Evolutionary conservation across 2,329 filamentous ascomycete genomes (phyloP).

Genomic region (Cytospora paraplurivora): DNA sequence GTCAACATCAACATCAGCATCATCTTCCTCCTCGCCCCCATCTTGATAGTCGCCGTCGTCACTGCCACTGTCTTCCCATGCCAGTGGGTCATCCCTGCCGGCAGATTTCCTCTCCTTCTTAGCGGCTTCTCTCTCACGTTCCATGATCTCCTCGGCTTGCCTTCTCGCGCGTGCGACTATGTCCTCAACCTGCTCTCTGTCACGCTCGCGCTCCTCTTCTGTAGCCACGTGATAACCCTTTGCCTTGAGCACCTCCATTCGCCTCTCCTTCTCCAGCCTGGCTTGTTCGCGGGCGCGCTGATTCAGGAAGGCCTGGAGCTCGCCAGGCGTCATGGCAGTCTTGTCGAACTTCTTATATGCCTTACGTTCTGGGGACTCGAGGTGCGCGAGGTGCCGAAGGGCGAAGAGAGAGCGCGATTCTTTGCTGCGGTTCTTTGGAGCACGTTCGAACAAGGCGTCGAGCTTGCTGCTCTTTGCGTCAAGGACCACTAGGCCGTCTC

Average conservation of each 20-base stretch:
- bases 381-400: slow-evolving; percentile 73
- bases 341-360: slow-evolving; percentile 47
- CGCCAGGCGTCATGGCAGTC: slow-evolving; percentile 64
- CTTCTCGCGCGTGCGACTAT: slow-evolving; percentile 81
- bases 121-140: slow-evolving; percentile 71
- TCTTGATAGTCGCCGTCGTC: slow-evolving; percentile 47
- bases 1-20: slow-evolving; percentile 41
- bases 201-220: slow-evolving; percentile 78
- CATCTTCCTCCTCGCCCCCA: slow-evolving; percentile 42
- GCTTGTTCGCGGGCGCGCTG: slow-evolving; percentile 80
- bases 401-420: slow-evolving; percentile 66
- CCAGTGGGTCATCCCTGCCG: slow-evolving; percentile 52
- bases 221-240: slow-evolving; percentile 83
- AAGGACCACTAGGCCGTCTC: slow-evolving; percentile 66
- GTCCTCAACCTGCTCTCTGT: slow-evolving; percentile 83
- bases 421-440: slow-evolving; percentile 63
- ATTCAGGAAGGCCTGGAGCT: slow-evolving; percentile 69
- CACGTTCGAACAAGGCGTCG: slow-evolving; percentile 68
- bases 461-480: slow-evolving; percentile 53
- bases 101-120: slow-evolving; percentile 62
- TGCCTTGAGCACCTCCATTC: slow-evolving; percentile 73
- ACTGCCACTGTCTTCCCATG: slow-evolving; percentile 60
- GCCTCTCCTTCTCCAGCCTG: slow-evolving; percentile 72
- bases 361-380: slow-evolving; percentile 64
- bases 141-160: slow-evolving; percentile 78